phyloP scores from a whole-genome alignment of 805 yeast species.

The Hanseniaspora meyeri region DNA sequence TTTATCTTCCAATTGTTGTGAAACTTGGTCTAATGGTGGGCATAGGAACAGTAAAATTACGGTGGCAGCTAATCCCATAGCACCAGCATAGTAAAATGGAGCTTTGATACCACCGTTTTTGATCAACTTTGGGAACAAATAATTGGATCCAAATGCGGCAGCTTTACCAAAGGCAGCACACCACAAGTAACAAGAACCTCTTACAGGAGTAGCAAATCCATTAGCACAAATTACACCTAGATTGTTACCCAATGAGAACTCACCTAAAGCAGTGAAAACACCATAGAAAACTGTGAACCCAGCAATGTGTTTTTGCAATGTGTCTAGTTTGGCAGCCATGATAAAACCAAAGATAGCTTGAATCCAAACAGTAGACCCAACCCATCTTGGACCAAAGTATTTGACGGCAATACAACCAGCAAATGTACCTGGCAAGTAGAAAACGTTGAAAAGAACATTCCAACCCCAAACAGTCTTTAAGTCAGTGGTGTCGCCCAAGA shows the following conservation, averaged over 20 bases:
- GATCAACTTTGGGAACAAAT: slow-evolving; percentile 73
- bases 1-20: slow-evolving; percentile 66
- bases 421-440: slow-evolving; percentile 87
- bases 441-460: slow-evolving; percentile 79
- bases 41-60: slow-evolving; percentile 51
- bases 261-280: slow-evolving; percentile 77
- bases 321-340: slow-evolving; percentile 62
- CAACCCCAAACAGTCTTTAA: slow-evolving; percentile 75
- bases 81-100: slow-evolving; percentile 12
- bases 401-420: slow-evolving; percentile 76
- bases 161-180: slow-evolving; percentile 87
- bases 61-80: slow-evolving; percentile 18
- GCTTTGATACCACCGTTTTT: slow-evolving; percentile 52
- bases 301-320: slow-evolving; percentile 49
- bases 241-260: slow-evolving; percentile 79
- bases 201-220: slow-evolving; percentile 71
- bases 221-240: slow-evolving; percentile 81
- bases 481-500: slow-evolving; percentile 44
- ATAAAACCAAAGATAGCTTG: slow-evolving; percentile 74
- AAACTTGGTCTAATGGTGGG: slow-evolving; percentile 75
- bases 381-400: slow-evolving; percentile 79
- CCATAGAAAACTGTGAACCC: slow-evolving; percentile 82
- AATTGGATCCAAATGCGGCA: slow-evolving; percentile 88
- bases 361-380: slow-evolving; percentile 44
- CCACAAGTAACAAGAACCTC: slow-evolving; percentile 84